Percentiles rank a stretch among this genome's conserved stretches.
Conservation (phyloP, 768 basidiomycete species). For the Lactarius tabidus region DNA sequence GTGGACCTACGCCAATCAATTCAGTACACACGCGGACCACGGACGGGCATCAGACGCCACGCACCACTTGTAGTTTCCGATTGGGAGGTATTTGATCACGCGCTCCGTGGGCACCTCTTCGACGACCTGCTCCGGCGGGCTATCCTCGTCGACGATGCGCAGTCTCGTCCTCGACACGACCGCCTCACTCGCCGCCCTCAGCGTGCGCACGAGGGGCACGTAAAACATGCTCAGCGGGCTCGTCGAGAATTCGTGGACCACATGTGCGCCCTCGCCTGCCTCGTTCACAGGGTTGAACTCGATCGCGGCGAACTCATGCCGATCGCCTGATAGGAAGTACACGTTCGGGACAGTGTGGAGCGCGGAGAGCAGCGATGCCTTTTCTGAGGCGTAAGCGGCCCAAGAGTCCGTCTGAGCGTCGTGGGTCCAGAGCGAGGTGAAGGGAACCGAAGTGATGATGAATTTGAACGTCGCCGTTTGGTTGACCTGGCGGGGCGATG, state of each 20-base stretch:
- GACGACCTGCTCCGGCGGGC: slow-evolving; percentile 26
- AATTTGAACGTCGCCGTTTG: slow-evolving; percentile 73
- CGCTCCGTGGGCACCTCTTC: slow-evolving; percentile 50
- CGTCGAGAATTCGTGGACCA: slow-evolving; percentile 63
- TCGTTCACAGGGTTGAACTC: slow-evolving; percentile 46
- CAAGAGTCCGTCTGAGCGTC: slow-evolving; percentile 65
- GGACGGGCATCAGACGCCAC: slow-evolving; percentile 15
- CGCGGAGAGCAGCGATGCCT: slow-evolving; percentile 50
- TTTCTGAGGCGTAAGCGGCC: slow-evolving; percentile 61
- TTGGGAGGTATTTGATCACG: slow-evolving; percentile 55
- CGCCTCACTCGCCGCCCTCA: slow-evolving; percentile 43
- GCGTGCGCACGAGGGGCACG: slow-evolving; percentile 55
- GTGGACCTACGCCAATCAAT: slow-evolving; percentile 44
- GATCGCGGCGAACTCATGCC: slow-evolving; percentile 76
- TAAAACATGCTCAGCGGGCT: slow-evolving; percentile 68
- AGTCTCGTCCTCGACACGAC: slow-evolving; percentile 37
- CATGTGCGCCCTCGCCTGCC: slow-evolving; percentile 30
- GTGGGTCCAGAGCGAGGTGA: slow-evolving; percentile 66
- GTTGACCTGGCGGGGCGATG: slow-evolving; percentile 46
- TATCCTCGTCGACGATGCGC: slow-evolving; percentile 27
- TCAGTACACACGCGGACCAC: background rate
- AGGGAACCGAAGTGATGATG: slow-evolving; percentile 67
- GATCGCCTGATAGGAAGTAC: slow-evolving; percentile 64
- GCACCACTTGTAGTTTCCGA: slow-evolving; percentile 67
- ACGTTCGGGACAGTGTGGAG: slow-evolving; percentile 69